Base-by-base conservation (phyloP, 495 filamentous ascomycete species). In the Lasiosphaeris hirsuta region DNA sequence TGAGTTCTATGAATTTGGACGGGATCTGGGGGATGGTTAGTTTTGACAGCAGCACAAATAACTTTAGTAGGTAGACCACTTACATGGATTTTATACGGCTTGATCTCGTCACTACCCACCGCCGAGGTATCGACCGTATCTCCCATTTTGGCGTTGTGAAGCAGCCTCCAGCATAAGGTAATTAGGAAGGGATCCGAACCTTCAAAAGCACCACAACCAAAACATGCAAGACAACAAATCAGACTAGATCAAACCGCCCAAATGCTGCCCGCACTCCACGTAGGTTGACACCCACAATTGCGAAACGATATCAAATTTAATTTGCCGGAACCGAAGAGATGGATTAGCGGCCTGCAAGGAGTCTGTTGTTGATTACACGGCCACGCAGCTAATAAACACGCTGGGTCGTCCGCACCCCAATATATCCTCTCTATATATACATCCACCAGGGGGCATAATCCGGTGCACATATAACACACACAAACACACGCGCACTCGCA, bases 1-100 rank as follows among this genome's bases (percentile, higher is more conserved):
- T 81, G 44, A 81, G 73, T 44, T 80, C 72, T 0, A 83, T 69
- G 61, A 82, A 78, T 60, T 73, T 77, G 30, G 68, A 75, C 4
- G 76, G 79, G 14, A 80, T 71, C 78, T 82, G 45, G 23, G 0
- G 19, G 34, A 36, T 41, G 10, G 14, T 45, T 38, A 11, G 8
- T 8, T 30, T 11, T 40, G 18, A 37, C 14, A 38, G 36, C 14
- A 23, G 4, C 41, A 62, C 45, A 59, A 53, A 57, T 55, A 64
- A 57, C 46, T 14, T 18, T 39, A 10, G 51, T 30, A 30, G 2
- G 23, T 30, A 30, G 39, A 44, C 40, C 33, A 69, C 76, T 73
- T 55, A 79, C 78, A 56, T 80, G 78, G 49, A 80, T 78, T 53
- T 64, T 75, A 56, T 81, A 80, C n/a, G 73, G 66, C 60, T 69